Evolutionary conservation across 1,284 basidiomycete genomes (phyloP).

Genomic region (Agroathelia rolfsii): DNA sequence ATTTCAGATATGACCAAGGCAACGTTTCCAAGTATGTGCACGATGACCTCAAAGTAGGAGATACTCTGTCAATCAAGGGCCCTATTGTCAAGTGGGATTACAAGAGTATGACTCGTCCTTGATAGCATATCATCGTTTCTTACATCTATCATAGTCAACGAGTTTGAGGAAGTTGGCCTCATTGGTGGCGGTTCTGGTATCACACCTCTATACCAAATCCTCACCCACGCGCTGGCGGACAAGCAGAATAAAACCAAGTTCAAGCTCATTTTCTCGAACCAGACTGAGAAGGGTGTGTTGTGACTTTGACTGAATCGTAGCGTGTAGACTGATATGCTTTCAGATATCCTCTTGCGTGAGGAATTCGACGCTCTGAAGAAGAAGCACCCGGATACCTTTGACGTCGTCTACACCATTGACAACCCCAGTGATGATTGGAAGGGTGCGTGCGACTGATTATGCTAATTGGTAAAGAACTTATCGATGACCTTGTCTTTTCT

Average conservation of each 20-base stretch:
- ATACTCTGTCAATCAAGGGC: conserved; percentile 83
- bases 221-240: conserved; percentile 65
- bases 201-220: conserved; percentile 69
- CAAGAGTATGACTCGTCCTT: conserved; percentile 38
- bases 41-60: conserved; percentile 72
- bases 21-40: no score
- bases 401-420: conserved; percentile 84
- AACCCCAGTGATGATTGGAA: conserved; percentile 65
- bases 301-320: no score
- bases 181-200: conserved; percentile 74
- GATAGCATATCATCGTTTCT: conserved; percentile 3
- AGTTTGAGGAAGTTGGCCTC: conserved; percentile 79
- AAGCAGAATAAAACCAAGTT: conserved; percentile 88
- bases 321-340: no score
- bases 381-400: conserved; percentile 62
- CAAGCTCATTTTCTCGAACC: conserved; percentile 87
- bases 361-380: conserved; percentile 72
- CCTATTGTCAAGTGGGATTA: conserved; percentile 80
- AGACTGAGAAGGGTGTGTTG: conserved; percentile 81
- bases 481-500: no score
- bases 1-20: conserved; percentile 10
- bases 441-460: conserved; percentile 30
- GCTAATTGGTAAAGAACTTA: conserved; percentile 3
- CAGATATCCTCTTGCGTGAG: conserved; percentile 83
- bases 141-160: conserved; percentile 46